Base-by-base conservation (phyloP, 2,329 filamentous ascomycete genomes). In the Annulohypoxylon truncatum region DNA sequence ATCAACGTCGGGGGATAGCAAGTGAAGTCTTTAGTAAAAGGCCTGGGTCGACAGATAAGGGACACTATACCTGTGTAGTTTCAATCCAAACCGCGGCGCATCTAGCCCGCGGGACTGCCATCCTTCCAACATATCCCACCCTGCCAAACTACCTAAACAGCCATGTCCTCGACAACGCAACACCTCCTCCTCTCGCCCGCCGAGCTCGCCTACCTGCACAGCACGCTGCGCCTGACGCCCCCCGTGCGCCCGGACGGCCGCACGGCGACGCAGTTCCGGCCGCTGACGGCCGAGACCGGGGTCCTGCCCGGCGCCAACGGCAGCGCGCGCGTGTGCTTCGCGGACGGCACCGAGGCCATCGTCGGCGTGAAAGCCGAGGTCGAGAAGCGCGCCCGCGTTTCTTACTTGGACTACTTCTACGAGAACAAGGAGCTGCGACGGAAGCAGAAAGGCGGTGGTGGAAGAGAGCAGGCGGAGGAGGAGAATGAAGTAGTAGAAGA, bases 331-430 rank as follows among this genome's bases (percentile, higher is more conserved):
- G 91, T 99, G 48, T 97, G 95, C 71, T 96, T 98, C 77, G 90
- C 94, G 2, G 96, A 99, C 78, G 96, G 96, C 53, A 97, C 94
- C 1, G 96, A 99, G 80, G 96, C 96, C 5, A 91, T 99, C 66
- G 96, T 97, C 4, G 96, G 96, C 47, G 90, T 97, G 66, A 99
- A 98, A 81, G 94, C 93, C 0, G 95, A 98, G 81, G 92, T 98
- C 3, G 94, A 97, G 79, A 90, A 87, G 82, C 93, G 64, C 12
- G 65, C 59, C 42, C 65, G 29, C 71, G 73, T 66, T 65, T 79
- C 53, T 69, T 77, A 61, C 69, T 75, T 52, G 33, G 68, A 72
- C 15, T 70, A 72, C 38, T 46, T 40, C 60, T 66, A 67, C 60
- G 66, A 66, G 59, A 61, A 60, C 26, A 64, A 66, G 65, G 66